A percentile compares a stretch with the other conserved stretches of the same genome.
phyloP scores from a whole-genome alignment of 108 stramenopile species.

The Fistulifera pelliculosa region DNA sequence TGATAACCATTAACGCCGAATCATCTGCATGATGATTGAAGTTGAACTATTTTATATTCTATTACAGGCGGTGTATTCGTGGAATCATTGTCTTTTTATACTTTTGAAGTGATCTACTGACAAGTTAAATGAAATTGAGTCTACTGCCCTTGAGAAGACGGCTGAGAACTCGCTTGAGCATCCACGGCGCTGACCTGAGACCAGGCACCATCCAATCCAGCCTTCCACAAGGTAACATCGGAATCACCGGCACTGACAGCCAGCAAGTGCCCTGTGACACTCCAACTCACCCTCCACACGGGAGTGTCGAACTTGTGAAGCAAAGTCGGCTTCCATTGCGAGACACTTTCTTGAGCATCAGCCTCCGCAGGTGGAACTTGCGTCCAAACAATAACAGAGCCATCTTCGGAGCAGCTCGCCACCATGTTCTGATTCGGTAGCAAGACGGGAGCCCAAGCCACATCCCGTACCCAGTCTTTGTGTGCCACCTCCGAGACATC shows the following conservation, averaged over 20 bases:
- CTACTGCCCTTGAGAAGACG: constrained; percentile 1
- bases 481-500: constrained; percentile 33
- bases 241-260: constrained; percentile 95
- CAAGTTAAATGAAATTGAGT: not conserved
- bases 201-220: constrained; percentile 68
- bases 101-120: too few species aligned
- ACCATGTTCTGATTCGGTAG: constrained; percentile 83
- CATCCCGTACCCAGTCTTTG: constrained; percentile 96
- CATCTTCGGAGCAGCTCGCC: constrained; percentile 93
- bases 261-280: constrained; percentile 91
- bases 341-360: constrained; percentile 2
- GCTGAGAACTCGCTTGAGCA: constrained; percentile 13
- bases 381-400: constrained; percentile 91
- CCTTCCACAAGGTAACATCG: constrained; percentile 94
- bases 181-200: constrained; percentile 52
- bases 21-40: too few species aligned
- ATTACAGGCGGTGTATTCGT: too few species aligned
- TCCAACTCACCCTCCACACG: constrained; percentile 98
- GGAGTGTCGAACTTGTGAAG: constrained; percentile 86
- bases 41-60: too few species aligned
- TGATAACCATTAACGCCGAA: too few species aligned
- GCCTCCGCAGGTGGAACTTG: constrained; percentile 25
- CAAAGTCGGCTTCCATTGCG: constrained; percentile 65
- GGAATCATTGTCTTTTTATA: too few species aligned
- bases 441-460: constrained; percentile 92